Conservation (phyloP, 345 rosid genomes). For the Sonneratia alba region DNA sequence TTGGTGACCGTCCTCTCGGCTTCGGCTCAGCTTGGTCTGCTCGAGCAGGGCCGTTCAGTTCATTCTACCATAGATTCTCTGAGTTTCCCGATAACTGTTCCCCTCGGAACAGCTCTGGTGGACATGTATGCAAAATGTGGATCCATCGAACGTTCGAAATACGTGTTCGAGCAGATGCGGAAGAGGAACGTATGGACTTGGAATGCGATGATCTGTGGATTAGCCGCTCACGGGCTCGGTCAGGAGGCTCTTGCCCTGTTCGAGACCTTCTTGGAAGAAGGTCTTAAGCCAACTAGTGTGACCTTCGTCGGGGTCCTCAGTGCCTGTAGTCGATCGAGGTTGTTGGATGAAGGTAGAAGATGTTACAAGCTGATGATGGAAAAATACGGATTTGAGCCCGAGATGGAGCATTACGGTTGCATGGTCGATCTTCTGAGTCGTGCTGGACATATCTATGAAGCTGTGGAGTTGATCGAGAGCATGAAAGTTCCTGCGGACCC, state of each 20-base stretch:
- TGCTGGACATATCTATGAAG: constrained; percentile 21
- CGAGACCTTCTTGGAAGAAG: constrained; percentile 10
- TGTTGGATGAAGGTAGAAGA: constrained; percentile 14
- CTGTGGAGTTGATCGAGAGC: constrained; percentile 12
- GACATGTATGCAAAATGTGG: constrained; percentile 46
- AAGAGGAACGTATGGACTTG: constrained; percentile 12
- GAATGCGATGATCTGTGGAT: constrained; percentile 26
- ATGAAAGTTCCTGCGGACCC: constrained; percentile 11
- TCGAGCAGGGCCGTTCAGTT: constrained; percentile 18
- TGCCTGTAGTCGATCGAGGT: constrained; percentile 23
- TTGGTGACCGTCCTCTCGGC: constrained; percentile 23
- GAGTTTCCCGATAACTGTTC: constrained; percentile 7
- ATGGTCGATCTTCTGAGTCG: constrained; percentile 24
- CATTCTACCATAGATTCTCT: constrained; percentile 8
- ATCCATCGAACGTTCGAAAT: constrained; percentile 16
- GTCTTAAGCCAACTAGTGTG: constrained; percentile 15
- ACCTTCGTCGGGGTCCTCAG: constrained; percentile 22
- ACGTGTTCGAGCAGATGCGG: constrained; percentile 13
- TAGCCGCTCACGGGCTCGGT: constrained; percentile 23
- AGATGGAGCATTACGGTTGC: constrained; percentile 28
- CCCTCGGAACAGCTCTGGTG: constrained; percentile 27
- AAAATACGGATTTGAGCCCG: constrained; percentile 16
- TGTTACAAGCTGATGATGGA: constrained; percentile 18
- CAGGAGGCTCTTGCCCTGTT: constrained; percentile 19
- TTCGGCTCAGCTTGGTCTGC: constrained; percentile 22